Conservation (phyloP, 164 flowering plant genomes). For the Liquidambar formosana region DNA sequence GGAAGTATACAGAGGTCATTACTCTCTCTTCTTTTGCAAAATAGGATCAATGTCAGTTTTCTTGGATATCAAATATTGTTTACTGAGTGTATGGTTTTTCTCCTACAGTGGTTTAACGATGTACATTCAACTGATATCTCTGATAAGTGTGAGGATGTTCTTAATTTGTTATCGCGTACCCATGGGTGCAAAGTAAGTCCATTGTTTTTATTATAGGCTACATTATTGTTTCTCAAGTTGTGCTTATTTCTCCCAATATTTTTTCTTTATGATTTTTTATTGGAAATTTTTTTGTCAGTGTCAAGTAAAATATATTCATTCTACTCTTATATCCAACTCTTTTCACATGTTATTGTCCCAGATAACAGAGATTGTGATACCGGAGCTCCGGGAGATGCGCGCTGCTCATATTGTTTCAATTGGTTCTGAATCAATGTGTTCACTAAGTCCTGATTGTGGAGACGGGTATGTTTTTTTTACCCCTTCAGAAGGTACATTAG, state of each 20-base stretch:
- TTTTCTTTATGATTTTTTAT: slow-evolving; percentile 2
- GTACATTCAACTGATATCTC: slow-evolving; percentile 81
- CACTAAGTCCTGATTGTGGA: slow-evolving; percentile 58
- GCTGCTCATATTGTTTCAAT: slow-evolving; percentile 87
- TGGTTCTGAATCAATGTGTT: slow-evolving; percentile 69
- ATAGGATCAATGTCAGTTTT: slow-evolving; percentile 1
- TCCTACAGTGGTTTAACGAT: slow-evolving; percentile 93
- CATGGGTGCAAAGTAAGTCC: slow-evolving; percentile 77
- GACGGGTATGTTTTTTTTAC: slow-evolving; percentile 64
- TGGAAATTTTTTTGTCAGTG: not conserved
- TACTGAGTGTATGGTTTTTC: slow-evolving; percentile 11
- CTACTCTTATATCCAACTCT: not conserved
- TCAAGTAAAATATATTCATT: too few relatives aligned
- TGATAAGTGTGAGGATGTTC: slow-evolving; percentile 74
- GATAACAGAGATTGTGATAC: slow-evolving; percentile 77
- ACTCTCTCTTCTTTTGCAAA: slow-evolving; percentile 1
- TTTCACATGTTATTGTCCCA: slow-evolving; percentile 22
- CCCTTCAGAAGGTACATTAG: not conserved
- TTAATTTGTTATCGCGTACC: slow-evolving; percentile 46
- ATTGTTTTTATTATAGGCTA: not conserved
- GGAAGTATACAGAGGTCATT: slow-evolving; percentile 82
- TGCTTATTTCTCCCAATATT: slow-evolving; percentile 2
- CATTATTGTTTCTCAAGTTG: not conserved
- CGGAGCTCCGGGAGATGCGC: slow-evolving; percentile 87
- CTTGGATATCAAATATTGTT: not conserved